phyloP scores from a whole-genome alignment of 345 rosid species.

The Euphorbia pulcherrima region DNA sequence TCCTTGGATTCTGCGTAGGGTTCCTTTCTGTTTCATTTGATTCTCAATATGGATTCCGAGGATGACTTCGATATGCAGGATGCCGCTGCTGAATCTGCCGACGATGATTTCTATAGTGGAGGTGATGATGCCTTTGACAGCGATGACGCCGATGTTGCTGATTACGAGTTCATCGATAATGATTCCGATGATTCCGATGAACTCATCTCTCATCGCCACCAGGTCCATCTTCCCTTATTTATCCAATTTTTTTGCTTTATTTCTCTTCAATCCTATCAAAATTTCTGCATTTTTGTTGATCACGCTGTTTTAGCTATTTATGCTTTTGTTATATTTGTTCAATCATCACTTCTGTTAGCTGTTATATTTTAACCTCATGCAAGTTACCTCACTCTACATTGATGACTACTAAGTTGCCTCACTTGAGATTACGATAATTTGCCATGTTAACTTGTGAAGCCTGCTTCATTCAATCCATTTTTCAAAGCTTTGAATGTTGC shows the following conservation, averaged over 20 bases:
- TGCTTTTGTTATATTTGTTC: background rate
- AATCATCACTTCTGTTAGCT: background rate
- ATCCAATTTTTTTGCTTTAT: too few relatives aligned
- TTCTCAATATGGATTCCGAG: slow-evolving; percentile 41
- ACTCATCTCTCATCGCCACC: slow-evolving; percentile 56
- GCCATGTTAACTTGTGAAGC: background rate
- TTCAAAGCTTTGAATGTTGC: background rate
- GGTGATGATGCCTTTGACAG: slow-evolving; percentile 47
- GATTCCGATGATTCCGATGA: slow-evolving; percentile 71
- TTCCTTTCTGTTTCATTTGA: background rate
- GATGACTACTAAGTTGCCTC: background rate
- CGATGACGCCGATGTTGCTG: slow-evolving; percentile 55
- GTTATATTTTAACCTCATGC: background rate
- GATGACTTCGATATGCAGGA: slow-evolving; percentile 54
- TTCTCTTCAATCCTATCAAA: too few relatives aligned
- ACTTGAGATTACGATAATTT: background rate
- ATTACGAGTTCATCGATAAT: slow-evolving; percentile 66
- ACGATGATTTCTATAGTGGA: slow-evolving; percentile 80
- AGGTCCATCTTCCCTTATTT: slow-evolving; percentile 29
- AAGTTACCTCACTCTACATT: background rate
- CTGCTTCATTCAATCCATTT: too few relatives aligned
- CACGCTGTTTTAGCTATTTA: background rate
- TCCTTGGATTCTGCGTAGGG: slow-evolving; percentile 11
- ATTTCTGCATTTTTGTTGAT: too few relatives aligned
- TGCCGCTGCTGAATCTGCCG: slow-evolving; percentile 49